Conservation (phyloP, 1,139 yeast species). For the Blastobotrys malaysiensis region DNA sequence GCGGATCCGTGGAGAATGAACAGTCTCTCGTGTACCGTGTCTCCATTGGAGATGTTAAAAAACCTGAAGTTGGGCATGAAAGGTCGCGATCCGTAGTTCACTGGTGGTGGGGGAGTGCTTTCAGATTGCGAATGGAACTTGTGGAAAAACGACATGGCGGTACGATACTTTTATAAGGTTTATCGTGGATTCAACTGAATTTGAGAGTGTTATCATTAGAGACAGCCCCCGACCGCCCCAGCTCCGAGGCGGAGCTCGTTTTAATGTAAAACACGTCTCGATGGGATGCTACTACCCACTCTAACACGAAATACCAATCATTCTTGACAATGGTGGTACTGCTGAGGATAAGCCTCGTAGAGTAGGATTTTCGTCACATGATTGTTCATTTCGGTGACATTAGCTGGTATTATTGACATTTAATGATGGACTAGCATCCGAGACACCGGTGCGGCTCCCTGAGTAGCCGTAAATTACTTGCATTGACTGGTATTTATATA, state of each 20-base stretch:
- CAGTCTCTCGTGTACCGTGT: conserved; percentile 31
- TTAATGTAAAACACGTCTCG: neutral
- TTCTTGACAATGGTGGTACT: too few relatives aligned
- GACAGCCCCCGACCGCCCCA: too few relatives aligned
- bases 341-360: too few relatives aligned
- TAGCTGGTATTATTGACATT: too few relatives aligned
- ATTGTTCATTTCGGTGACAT: too few relatives aligned
- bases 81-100: neutral
- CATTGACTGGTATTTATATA: too few relatives aligned
- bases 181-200: neutral
- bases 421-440: too few relatives aligned
- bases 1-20: conserved; percentile 32
- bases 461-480: too few relatives aligned
- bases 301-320: neutral
- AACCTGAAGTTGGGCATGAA: conserved; percentile 9
- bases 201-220: neutral
- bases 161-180: neutral
- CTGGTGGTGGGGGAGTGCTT: neutral
- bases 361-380: too few relatives aligned
- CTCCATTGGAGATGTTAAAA: conserved; percentile 20
- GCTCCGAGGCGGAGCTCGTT: neutral
- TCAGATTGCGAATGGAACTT: neutral
- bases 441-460: too few relatives aligned
- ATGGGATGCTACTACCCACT: too few relatives aligned
- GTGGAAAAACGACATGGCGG: neutral